Conservation (phyloP, 148 eudicot species). For the Cornus suecica region DNA sequence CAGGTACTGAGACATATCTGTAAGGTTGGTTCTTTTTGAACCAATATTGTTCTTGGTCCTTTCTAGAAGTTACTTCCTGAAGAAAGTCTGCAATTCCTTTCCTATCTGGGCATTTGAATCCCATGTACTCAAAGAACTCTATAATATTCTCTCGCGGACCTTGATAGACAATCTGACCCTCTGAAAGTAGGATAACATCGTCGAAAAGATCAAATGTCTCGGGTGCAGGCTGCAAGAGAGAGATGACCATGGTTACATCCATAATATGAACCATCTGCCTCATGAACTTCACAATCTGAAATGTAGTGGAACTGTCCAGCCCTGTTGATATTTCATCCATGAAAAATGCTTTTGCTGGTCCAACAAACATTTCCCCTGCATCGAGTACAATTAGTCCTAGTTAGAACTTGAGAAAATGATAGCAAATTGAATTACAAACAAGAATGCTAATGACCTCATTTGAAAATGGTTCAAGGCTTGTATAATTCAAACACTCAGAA, state of each 20-base stretch:
- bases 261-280: slow-evolving; percentile 43
- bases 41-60: slow-evolving; percentile 48
- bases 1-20: slow-evolving; percentile 26
- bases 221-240: slow-evolving; percentile 49
- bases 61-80: slow-evolving; percentile 43
- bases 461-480: too few relatives aligned
- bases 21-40: slow-evolving; percentile 35
- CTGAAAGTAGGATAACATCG: slow-evolving; percentile 47
- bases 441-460: background rate
- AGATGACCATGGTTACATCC: slow-evolving; percentile 46
- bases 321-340: slow-evolving; percentile 54
- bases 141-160: slow-evolving; percentile 42
- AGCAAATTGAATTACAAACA: background rate
- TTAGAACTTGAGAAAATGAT: background rate
- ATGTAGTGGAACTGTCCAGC: slow-evolving; percentile 46
- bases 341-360: slow-evolving; percentile 43
- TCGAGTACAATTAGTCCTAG: background rate
- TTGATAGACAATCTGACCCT: slow-evolving; percentile 37
- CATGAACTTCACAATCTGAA: slow-evolving; percentile 38
- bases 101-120: slow-evolving; percentile 44
- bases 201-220: slow-evolving; percentile 43
- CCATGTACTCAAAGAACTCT: slow-evolving; percentile 35
- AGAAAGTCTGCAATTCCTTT: slow-evolving; percentile 45
- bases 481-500: too few relatives aligned
- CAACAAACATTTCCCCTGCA: slow-evolving; percentile 50